Base-by-base conservation (phyloP, 495 filamentous ascomycete genomes). In the Aspergillus avenaceus region DNA sequence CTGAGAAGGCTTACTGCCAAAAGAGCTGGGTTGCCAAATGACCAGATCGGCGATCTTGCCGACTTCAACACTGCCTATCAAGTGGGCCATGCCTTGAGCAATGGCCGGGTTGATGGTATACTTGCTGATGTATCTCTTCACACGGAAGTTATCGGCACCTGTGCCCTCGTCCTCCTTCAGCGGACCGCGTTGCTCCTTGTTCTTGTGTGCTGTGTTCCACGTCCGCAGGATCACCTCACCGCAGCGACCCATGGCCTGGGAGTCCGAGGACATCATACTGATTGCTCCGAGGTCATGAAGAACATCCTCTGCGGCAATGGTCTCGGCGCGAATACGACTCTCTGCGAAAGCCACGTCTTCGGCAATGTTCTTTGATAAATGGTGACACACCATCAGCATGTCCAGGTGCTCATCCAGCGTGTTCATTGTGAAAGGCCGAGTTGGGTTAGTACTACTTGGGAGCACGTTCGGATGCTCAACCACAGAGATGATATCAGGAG, bases 351-450 rank as follows among this genome's bases (percentile, higher is more conserved):
- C 89, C 13, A 97, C 87, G 64, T 98, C 93, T 66, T 98, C 93
- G 47, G 90, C 88, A 49, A 97, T 97, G 62, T 95, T 83, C 69
- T 86, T 90, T 40, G 82, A 87, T 16, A 97, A 71, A 62, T 98
- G 95, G 62, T 98, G 93, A 79, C 93, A 98, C 22, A 95, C 89
- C 93, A 97, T 97, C 27, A 98, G 69, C 93, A 98, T 98, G 67
- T 97, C 93, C 1, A 97, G 81, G 69, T 98, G 93, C 71, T 98
- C 93, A 53, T 97, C 93, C 0, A 97, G 79, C 4, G 93, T 98
- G 72, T 98, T 98, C 32, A 73, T 66, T 8, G 93, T 98, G 72
- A 85, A 97, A 3, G 93, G 93, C 3, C 93, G 78, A 13, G 93
- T 98, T 0, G 93, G 93, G 69, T 96, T 98, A 0, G 93, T 98